phyloP scores from a whole-genome alignment of 768 basidiomycete genomes.

The Chalciporus sphaerocephalus region DNA sequence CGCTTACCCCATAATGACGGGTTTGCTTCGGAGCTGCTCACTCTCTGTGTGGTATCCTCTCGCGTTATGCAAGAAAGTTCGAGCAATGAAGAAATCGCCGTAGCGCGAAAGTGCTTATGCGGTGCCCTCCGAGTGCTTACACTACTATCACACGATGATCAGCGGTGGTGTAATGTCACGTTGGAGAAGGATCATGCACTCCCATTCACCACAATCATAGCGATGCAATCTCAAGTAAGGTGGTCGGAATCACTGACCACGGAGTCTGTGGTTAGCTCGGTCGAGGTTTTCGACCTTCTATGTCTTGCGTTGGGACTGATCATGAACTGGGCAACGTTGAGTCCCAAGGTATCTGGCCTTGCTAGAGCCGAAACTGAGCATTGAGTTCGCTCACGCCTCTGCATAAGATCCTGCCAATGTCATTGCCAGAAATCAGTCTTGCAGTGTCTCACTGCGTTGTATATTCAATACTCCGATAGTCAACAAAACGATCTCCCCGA shows the following conservation, averaged over 20 bases:
- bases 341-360: conserved; percentile 42
- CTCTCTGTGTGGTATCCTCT: conserved; percentile 50
- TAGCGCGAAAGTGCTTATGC: conserved; percentile 48
- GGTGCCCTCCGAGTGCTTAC: conserved; percentile 63
- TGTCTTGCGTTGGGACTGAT: conserved; percentile 73
- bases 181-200: conserved; percentile 44
- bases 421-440: conserved; percentile 41
- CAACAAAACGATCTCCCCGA: conserved; percentile 30
- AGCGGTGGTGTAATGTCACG: conserved; percentile 52
- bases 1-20: conserved; percentile 11
- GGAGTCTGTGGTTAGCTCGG: conserved; percentile 15
- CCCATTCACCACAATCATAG: conserved; percentile 44
- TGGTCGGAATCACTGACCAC: conserved; percentile 14
- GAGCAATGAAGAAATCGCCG: conserved; percentile 8
- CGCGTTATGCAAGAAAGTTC: conserved; percentile 27
- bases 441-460: conserved; percentile 48
- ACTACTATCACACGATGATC: conserved; percentile 62
- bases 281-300: conserved; percentile 58
- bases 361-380: conserved; percentile 44
- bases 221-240: conserved; percentile 37
- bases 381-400: conserved; percentile 44
- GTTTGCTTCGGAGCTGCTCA: conserved; percentile 45
- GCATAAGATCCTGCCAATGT: conserved; percentile 54
- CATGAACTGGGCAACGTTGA: conserved; percentile 68
- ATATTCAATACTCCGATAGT: conserved; percentile 35